Base-by-base conservation (phyloP, 768 basidiomycete species). In the Lyophyllum shimeji region DNA sequence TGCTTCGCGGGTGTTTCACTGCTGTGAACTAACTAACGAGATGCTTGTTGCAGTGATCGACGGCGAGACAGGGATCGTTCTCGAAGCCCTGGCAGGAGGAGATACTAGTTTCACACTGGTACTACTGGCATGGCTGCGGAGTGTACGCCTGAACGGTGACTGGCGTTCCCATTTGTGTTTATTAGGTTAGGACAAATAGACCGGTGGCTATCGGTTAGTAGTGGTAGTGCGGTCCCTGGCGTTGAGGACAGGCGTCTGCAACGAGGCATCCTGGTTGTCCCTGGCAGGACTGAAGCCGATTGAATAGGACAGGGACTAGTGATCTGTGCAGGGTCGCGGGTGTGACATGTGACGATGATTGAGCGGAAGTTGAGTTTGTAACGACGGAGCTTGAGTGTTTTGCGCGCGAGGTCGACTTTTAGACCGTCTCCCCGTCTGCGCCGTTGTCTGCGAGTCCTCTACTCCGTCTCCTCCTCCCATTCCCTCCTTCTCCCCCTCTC, bases 31-130 rank as follows among this genome's bases (percentile, higher is more conserved):
- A 60, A 61, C 65, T 70, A 65, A 71, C 69, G 51, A 62, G 59
- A 60, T 64, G 59, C 63, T 49, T 53, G 52, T 66, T 63, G 60
- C 69, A 84, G 86, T 65, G 86, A 88, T 74, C 82, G 87, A 72
- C 81, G 86, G 46, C 74, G 86, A 67, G 86, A 87, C 69, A 74
- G 86, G 61, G 86, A 88, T 72, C 85, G 87, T 63, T 88, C 87
- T 60, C 80, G 87, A 72, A 87, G 86, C 56, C 87, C 87, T 11
- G 80, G 84, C 43, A 74, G 87, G 61, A 78, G 86, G 71, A 78
- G 82, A 63, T 85, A 82, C 64, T 85, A 71, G 77, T 61, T 61
- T 53, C 27, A 49, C 50, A n/a, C n/a, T 7, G 20, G 21, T 46
- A 46, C 31, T 31, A n/a, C 46, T 29, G n/a, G n/a, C n/a, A n/a